Conservation (phyloP, 2,329 filamentous ascomycete species). For the Aspergillus tamarii region DNA sequence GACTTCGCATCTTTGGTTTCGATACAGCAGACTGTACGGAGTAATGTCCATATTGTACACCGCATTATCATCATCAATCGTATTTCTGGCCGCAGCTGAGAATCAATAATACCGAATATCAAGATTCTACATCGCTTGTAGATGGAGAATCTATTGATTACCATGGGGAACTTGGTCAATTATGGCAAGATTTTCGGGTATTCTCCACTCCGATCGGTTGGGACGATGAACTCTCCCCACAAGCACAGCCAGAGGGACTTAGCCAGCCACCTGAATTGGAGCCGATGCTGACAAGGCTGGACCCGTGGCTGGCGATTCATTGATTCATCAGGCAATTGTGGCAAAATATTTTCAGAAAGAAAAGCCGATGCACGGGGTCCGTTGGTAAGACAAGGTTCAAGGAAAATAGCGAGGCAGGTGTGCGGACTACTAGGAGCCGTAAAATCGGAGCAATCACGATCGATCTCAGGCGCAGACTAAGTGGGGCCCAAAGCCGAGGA, state of each 20-base stretch:
- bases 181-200: neutral
- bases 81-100: neutral
- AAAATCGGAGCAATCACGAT: constrained; percentile 13
- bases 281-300: neutral
- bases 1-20: neutral
- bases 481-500: constrained; percentile 4
- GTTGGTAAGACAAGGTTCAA: neutral
- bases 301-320: constrained; percentile 1
- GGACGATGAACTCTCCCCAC: constrained; percentile 1
- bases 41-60: neutral
- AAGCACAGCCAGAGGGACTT: neutral
- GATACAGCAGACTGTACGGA: neutral
- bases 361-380: neutral
- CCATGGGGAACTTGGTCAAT: neutral
- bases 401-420: constrained; percentile 9
- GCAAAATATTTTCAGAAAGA: neutral
- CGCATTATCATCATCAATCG: neutral
- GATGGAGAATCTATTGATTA: neutral
- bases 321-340: neutral
- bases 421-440: neutral
- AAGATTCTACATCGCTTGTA: neutral
- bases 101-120: neutral
- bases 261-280: neutral
- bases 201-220: constrained; percentile 8
- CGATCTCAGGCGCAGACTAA: constrained; percentile 1